A percentile compares a stretch with the other conserved stretches of the same genome.
Evolutionary conservation across 106 monocot species (phyloP).

Genomic region (Acorus gramineus): DNA sequence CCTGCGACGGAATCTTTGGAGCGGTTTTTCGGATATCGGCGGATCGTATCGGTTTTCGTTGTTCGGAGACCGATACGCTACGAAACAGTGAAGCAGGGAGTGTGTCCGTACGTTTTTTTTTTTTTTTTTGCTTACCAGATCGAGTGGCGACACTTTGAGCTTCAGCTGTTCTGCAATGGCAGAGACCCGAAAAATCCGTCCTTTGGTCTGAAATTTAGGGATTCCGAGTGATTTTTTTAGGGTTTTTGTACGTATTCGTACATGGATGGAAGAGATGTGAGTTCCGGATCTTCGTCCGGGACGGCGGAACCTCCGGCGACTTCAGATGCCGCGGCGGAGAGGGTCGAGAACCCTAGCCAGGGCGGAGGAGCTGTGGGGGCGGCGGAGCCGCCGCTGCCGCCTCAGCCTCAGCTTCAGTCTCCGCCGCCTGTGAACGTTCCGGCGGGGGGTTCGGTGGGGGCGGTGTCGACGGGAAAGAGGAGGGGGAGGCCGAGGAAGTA

Average conservation of each 20-base stretch:
- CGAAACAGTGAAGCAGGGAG: background rate
- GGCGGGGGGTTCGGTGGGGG: background rate
- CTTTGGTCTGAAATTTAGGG: background rate
- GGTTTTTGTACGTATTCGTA: background rate
- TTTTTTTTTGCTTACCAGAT: background rate
- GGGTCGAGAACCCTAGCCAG: background rate
- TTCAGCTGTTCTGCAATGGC: slow-evolving; percentile 5
- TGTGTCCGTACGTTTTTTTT: background rate
- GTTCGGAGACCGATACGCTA: slow-evolving; percentile 3
- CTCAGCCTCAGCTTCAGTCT: background rate
- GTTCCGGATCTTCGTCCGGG: background rate
- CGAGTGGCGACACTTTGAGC: background rate
- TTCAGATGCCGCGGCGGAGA: slow-evolving; percentile 7
- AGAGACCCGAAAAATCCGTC: background rate
- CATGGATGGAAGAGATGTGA: slow-evolving; percentile 30
- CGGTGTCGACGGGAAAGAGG: slow-evolving; percentile 35
- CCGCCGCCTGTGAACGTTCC: background rate
- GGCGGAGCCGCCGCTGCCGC: background rate
- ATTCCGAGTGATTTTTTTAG: background rate
- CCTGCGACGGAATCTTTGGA: background rate
- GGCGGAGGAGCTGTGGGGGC: background rate
- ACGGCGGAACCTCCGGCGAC: background rate
- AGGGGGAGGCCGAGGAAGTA: slow-evolving; percentile 79
- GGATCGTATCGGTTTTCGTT: too few species aligned
- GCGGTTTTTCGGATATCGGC: background rate